Conservation (phyloP, 75 land plant species). For the Azolla pinnata region DNA sequence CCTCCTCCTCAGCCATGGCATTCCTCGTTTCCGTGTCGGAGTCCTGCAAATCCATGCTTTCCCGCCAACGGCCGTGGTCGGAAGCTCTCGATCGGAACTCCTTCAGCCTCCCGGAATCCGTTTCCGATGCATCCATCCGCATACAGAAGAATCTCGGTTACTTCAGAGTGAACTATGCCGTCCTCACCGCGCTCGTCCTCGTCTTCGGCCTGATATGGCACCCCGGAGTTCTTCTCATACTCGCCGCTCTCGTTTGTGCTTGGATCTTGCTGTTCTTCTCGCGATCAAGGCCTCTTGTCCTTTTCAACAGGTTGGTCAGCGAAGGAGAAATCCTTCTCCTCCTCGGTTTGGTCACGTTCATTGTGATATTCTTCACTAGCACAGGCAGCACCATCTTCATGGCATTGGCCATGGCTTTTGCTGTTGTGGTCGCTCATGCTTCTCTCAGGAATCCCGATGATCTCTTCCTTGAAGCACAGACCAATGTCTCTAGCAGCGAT, state of each 20-base stretch:
- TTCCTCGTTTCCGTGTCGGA: constrained; percentile 6
- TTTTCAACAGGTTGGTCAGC: constrained; percentile 9
- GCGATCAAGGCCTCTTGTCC: constrained; percentile 19
- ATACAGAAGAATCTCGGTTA: constrained; percentile 23
- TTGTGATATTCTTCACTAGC: constrained; percentile 13
- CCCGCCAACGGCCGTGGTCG: constrained; percentile 23
- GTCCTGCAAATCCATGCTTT: constrained; percentile 7
- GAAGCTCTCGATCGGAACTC: constrained; percentile 21
- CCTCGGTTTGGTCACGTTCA: constrained; percentile 19
- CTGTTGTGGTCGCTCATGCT: constrained; percentile 18
- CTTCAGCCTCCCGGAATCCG: constrained; percentile 26
- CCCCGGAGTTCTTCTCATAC: constrained; percentile 16
- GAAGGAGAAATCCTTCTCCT: constrained; percentile 21
- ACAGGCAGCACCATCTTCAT: constrained; percentile 20
- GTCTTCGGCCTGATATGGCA: constrained; percentile 21
- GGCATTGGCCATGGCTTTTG: constrained; percentile 18
- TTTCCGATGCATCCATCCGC: constrained; percentile 22
- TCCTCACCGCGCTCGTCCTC: constrained; percentile 7
- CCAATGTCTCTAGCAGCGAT: too few species aligned
- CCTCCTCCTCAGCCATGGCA: background rate
- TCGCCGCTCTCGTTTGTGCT: constrained; percentile 9
- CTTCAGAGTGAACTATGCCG: constrained; percentile 25
- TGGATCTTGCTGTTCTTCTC: constrained; percentile 26
- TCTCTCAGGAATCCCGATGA: constrained; percentile 35
- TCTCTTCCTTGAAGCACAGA: constrained; percentile 37